Conservation (phyloP, 805 yeast species). For the Dipodascus albidus region DNA sequence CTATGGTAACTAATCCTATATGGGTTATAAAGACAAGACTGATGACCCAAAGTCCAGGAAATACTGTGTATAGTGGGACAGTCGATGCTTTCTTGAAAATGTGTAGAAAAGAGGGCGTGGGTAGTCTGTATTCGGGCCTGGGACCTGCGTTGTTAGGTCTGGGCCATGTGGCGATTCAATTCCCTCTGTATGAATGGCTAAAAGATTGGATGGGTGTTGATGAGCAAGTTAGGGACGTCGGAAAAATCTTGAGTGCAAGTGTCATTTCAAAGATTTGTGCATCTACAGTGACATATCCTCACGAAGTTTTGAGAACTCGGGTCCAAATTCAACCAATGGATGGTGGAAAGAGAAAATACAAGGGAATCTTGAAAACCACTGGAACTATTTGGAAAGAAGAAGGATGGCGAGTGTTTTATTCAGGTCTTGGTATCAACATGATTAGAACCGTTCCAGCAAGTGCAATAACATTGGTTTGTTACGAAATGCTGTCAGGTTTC, state of each 20-base stretch:
- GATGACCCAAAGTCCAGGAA: constrained; percentile 45
- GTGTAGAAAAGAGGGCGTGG: constrained; percentile 66
- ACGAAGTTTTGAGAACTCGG: constrained; percentile 85
- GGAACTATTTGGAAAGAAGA: constrained; percentile 43
- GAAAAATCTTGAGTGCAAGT: constrained; percentile 46
- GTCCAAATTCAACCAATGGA: constrained; percentile 48
- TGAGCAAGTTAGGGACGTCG: constrained; percentile 1
- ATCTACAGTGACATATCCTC: constrained; percentile 83
- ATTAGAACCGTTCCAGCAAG: constrained; percentile 89
- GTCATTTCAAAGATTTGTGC: constrained; percentile 81
- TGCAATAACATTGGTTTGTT: constrained; percentile 89
- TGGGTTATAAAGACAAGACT: constrained; percentile 96
- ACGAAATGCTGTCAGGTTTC: constrained; percentile 39
- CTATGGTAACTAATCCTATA: constrained; percentile 81
- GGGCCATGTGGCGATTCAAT: constrained; percentile 89
- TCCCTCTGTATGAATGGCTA: constrained; percentile 82
- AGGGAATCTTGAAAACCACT: constrained; percentile 27
- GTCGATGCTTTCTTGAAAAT: constrained; percentile 73
- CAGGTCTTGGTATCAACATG: constrained; percentile 79
- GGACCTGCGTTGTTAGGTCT: constrained; percentile 86
- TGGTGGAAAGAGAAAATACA: constrained; percentile 16
- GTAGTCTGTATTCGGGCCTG: constrained; percentile 79
- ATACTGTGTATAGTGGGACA: constrained; percentile 55
- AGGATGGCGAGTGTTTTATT: constrained; percentile 74
- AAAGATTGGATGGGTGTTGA: constrained; percentile 40